These are phyloP conservation scores for Salvia sclarea DNA, from an alignment of 305 asterid species.

Conservation along the genomic window DNA sequence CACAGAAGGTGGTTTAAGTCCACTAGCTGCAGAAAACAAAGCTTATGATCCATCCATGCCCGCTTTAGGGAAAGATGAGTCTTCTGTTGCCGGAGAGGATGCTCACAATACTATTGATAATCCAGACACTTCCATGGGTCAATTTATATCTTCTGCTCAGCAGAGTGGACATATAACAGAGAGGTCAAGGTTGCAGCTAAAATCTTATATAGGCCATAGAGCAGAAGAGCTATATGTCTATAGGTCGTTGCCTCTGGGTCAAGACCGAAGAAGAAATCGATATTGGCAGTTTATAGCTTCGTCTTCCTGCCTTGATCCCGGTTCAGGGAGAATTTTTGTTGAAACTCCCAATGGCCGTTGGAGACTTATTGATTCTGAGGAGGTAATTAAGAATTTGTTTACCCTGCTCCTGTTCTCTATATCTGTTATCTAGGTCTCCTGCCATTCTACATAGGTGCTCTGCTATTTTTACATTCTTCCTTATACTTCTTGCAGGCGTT, in stretches of 20 bases:
- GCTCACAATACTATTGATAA: slow-evolving; percentile 43
- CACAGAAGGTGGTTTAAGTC: slow-evolving; percentile 69
- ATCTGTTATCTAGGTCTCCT: background rate
- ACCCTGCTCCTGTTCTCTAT: background rate
- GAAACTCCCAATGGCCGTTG: slow-evolving; percentile 79
- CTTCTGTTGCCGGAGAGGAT: slow-evolving; percentile 53
- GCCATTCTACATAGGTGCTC: slow-evolving; percentile 2
- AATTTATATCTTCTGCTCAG: slow-evolving; percentile 51
- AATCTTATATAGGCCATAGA: slow-evolving; percentile 85
- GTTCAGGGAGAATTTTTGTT: slow-evolving; percentile 92
- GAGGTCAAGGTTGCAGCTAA: slow-evolving; percentile 85
- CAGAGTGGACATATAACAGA: slow-evolving; percentile 76
- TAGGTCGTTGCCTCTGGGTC: slow-evolving; percentile 97
- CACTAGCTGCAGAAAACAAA: slow-evolving; percentile 53
- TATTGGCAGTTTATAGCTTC: slow-evolving; percentile 94
- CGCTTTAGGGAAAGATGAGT: slow-evolving; percentile 48
- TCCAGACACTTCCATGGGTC: slow-evolving; percentile 44
- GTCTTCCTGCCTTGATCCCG: slow-evolving; percentile 82
- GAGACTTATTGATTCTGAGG: slow-evolving; percentile 84
- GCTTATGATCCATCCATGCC: slow-evolving; percentile 45
- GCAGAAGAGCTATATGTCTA: slow-evolving; percentile 90
- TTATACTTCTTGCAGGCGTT: slow-evolving; percentile 61
- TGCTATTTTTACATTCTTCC: background rate
- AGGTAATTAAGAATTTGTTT: slow-evolving; percentile 46
- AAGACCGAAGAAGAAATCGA: slow-evolving; percentile 94